phyloP scores from a whole-genome alignment of 108 stramenopile genomes.

The Nitzschia sp. region DNA sequence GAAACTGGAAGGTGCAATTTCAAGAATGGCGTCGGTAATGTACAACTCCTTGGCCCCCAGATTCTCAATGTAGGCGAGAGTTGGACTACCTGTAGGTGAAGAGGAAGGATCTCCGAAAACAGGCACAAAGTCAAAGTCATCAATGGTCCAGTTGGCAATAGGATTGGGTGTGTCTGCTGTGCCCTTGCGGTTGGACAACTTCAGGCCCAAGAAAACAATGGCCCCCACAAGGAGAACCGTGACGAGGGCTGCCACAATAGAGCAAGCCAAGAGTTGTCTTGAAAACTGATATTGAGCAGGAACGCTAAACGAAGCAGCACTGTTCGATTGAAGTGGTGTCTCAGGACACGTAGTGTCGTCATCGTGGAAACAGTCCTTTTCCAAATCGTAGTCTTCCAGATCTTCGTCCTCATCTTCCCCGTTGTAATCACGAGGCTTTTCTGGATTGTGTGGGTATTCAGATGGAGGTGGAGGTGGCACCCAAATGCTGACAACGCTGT shows the following conservation, averaged over 20 bases:
- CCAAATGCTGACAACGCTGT: not conserved
- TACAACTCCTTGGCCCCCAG: not conserved
- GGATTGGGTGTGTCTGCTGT: not conserved
- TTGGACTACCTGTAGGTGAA: not conserved
- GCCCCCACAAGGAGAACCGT: not conserved
- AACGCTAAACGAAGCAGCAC: not conserved
- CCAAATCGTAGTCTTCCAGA: no score
- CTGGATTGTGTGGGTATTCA: not conserved
- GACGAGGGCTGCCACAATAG: not conserved
- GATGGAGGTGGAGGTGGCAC: not conserved
- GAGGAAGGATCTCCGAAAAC: not conserved
- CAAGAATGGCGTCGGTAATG: conserved; percentile 1
- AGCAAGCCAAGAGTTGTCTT: not conserved
- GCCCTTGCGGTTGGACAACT: not conserved
- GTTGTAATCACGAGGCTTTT: not conserved
- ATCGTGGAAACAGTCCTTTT: not conserved
- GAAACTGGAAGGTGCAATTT: not conserved
- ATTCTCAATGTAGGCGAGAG: not conserved
- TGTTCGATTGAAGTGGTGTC: conserved; percentile 6
- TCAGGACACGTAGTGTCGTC: conserved; percentile 10
- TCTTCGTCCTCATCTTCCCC: no score
- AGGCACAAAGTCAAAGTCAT: not conserved
- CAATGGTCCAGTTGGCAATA: not conserved
- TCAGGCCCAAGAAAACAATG: conserved; percentile 12
- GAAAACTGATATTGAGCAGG: not conserved